A percentile compares a stretch with the other conserved stretches of the same genome.
These are phyloP conservation scores for Sclerotiophoma versabilis DNA, from an alignment of 2,329 filamentous ascomycete species.

Conservation along the genomic window DNA sequence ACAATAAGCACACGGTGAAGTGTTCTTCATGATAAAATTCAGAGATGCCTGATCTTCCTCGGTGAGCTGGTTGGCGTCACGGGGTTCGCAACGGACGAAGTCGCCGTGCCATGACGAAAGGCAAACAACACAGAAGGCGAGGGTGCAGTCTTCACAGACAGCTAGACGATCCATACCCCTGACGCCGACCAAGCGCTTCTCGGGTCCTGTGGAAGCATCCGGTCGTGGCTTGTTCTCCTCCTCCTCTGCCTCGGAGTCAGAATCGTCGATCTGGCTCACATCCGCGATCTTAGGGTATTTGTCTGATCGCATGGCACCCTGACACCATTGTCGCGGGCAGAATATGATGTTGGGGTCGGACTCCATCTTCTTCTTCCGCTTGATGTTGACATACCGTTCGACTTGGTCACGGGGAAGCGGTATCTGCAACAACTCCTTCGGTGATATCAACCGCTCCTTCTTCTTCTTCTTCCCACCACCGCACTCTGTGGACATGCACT, in stretches of 20 bases:
- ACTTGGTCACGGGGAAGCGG: constrained; percentile 69
- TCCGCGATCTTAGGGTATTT: constrained; percentile 58
- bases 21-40: constrained; percentile 82
- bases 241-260: constrained; percentile 49
- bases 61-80: constrained; percentile 73
- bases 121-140: constrained; percentile 85
- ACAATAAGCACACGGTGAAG: constrained; percentile 89
- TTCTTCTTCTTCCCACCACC: constrained; percentile 54
- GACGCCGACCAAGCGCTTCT: constrained; percentile 47
- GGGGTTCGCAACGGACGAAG: constrained; percentile 73
- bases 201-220: constrained; percentile 16
- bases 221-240: constrained; percentile 3
- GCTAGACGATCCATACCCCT: constrained; percentile 71
- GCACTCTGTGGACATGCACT: constrained; percentile 81
- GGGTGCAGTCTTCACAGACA: constrained; percentile 75
- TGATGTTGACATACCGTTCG: constrained; percentile 85
- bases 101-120: constrained; percentile 92
- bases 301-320: constrained; percentile 75
- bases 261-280: constrained; percentile 49
- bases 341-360: constrained; percentile 91
- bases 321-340: constrained; percentile 91
- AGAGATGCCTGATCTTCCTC: constrained; percentile 86
- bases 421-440: constrained; percentile 74
- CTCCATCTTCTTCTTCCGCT: constrained; percentile 91
- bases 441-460: constrained; percentile 73